Evolutionary conservation across 2,329 filamentous ascomycete species (phyloP).

Genomic region (Fusarium siculi): DNA sequence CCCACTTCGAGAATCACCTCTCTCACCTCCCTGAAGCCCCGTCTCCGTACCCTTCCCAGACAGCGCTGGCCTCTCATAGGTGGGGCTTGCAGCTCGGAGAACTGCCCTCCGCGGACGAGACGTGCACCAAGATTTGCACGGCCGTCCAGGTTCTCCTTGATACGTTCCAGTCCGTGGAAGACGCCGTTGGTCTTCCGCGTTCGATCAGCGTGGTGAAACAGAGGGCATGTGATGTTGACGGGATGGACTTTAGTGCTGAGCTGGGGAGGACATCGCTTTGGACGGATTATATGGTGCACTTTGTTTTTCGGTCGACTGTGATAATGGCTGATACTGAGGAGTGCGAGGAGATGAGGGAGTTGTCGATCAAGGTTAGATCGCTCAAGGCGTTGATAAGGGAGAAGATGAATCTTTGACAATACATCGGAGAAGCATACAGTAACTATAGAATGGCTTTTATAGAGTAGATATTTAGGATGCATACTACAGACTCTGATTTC

Average conservation of each 20-base stretch:
- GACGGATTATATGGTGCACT: background rate
- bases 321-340: background rate
- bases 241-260: background rate
- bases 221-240: background rate
- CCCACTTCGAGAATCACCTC: background rate
- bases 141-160: background rate
- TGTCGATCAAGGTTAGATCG: background rate
- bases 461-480: background rate
- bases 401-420: background rate
- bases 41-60: background rate
- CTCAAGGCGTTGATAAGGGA: background rate
- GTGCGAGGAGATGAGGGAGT: background rate
- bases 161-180: constrained; percentile 2
- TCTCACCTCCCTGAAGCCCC: background rate
- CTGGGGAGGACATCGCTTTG: background rate
- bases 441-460: background rate
- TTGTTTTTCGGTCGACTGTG: background rate
- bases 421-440: too few relatives aligned
- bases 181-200: background rate
- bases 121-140: constrained; percentile 6
- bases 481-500: background rate
- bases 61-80: background rate
- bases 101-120: constrained; percentile 8
- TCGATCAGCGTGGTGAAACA: background rate
- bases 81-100: constrained; percentile 13